phyloP scores from a whole-genome alignment of 192 early-diverging fungal species.

The Entomortierella parvispora region DNA sequence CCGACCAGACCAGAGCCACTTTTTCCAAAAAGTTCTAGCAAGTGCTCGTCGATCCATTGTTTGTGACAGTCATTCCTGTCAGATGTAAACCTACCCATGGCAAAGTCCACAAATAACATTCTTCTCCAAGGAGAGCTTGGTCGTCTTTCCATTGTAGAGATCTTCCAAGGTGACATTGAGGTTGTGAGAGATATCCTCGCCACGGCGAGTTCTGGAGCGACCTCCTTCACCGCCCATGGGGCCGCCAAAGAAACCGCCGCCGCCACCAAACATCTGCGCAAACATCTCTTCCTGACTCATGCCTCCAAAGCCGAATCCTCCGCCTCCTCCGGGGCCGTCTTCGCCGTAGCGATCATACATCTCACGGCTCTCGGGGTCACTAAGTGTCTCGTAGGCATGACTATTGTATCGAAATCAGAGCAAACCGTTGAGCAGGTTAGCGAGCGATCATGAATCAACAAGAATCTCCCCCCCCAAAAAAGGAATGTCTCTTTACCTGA shows the following conservation, averaged over 20 bases:
- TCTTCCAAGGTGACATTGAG: constrained; percentile 93
- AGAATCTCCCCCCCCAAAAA: no score
- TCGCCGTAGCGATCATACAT: constrained; percentile 94
- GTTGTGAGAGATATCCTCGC: constrained; percentile 71
- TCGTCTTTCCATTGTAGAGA: constrained; percentile 90
- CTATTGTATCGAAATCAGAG: constrained; percentile 13
- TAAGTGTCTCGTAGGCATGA: constrained; percentile 90
- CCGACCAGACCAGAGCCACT: background rate
- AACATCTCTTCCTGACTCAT: constrained; percentile 89
- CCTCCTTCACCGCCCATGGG: constrained; percentile 26
- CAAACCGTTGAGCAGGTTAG: no score
- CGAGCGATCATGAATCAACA: background rate
- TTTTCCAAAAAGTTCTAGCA: no score
- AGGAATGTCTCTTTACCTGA: no score
- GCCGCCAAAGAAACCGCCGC: constrained; percentile 56
- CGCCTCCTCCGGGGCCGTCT: constrained; percentile 79
- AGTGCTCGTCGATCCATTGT: no score
- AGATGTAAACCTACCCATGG: constrained; percentile 56
- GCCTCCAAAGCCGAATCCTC: constrained; percentile 65
- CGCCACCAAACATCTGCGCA: constrained; percentile 84
- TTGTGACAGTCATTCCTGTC: background rate
- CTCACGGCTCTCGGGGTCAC: constrained; percentile 81
- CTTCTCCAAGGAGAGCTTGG: constrained; percentile 83
- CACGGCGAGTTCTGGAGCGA: constrained; percentile 51
- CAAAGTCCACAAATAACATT: constrained; percentile 76